Base-by-base conservation (phyloP, 2,329 filamentous ascomycete species). In the Penicillium freii region DNA sequence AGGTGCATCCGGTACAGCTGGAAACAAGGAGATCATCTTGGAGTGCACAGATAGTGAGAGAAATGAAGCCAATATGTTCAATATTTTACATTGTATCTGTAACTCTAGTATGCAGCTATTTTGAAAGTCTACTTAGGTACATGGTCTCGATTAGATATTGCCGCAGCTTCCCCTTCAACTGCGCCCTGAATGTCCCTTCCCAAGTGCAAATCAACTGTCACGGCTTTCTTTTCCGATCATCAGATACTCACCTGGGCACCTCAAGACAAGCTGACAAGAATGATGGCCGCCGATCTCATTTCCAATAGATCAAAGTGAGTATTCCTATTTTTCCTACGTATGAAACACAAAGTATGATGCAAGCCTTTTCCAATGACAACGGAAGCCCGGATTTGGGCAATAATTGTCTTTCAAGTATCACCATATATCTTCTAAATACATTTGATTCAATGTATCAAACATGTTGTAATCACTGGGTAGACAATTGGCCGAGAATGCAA, bases 381-480 rank as follows among this genome's bases (percentile, higher is more conserved):
- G 11, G 5, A 33, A 33, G 31, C 11, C 31, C 0, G 5, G 5
- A 33, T 33, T 34, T 21, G 7, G 60, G n/a, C 7, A 39, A 6
- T 39, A 9, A 27, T 44, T 47, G 8, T 45, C 40, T 40, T 42
- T 33, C n/a, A 42, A 39, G 34, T 33, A 43, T 60, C 51, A 66
- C 61, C 61, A 65, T 15, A 33, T 61, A 45, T 65, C 61, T 50
- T 66, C 62, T 54, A 64, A 46, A 51, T 66, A 64, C 59, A 64
- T 62, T 25, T 66, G 62, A 33, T 62, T 64, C 39, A 66, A 56
- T 2, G 62, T 65, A 51, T 65, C 61, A 44, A 65, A 66, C 59
- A 66, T 66, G 45, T 63, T 66, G 31, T 66, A 66, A 45, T 66
- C 64, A 31, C 62, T 65, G 3, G 64, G 64, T 9, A 64, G 47